phyloP scores from a whole-genome alignment of 176 grass and related monocot genomes.

The Urochloa ruziziensis region DNA sequence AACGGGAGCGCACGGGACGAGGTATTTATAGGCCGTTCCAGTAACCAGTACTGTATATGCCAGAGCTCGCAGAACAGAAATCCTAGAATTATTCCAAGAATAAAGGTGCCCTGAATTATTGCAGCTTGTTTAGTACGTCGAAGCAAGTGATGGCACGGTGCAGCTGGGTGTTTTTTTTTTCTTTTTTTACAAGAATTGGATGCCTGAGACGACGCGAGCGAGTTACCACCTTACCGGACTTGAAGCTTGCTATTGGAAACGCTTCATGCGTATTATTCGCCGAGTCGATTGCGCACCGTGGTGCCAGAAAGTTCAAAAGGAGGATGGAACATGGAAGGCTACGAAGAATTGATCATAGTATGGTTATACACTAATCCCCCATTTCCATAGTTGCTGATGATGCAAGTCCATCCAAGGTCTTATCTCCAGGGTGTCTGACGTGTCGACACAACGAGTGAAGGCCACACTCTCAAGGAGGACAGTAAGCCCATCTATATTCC shows the following conservation, averaged over 20 bases:
- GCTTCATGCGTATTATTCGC: constrained; percentile 33
- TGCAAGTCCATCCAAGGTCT: background rate
- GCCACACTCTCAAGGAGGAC: background rate
- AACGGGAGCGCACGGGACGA: background rate
- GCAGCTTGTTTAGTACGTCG: constrained; percentile 45
- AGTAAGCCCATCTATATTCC: background rate
- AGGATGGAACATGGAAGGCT: background rate
- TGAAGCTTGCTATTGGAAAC: constrained; percentile 35
- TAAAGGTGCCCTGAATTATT: constrained; percentile 81
- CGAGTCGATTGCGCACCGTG: constrained; percentile 11
- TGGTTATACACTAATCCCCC: background rate
- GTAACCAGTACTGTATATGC: background rate
- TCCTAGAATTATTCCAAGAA: constrained; percentile 45
- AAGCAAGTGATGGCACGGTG: constrained; percentile 37
- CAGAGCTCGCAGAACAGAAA: constrained; percentile 21
- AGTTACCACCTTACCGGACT: constrained; percentile 32
- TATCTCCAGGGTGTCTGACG: background rate
- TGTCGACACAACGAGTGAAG: background rate
- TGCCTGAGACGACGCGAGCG: constrained; percentile 30
- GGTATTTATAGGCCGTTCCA: constrained; percentile 65
- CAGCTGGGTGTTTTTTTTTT: constrained; percentile 6
- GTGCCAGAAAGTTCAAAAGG: background rate
- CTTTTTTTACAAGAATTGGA: constrained; percentile 40
- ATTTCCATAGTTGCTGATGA: background rate
- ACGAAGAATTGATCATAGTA: no score